Evolutionary conservation across 2,329 filamentous ascomycete genomes (phyloP).

Genomic region (Alternaria hordeiaustralica): DNA sequence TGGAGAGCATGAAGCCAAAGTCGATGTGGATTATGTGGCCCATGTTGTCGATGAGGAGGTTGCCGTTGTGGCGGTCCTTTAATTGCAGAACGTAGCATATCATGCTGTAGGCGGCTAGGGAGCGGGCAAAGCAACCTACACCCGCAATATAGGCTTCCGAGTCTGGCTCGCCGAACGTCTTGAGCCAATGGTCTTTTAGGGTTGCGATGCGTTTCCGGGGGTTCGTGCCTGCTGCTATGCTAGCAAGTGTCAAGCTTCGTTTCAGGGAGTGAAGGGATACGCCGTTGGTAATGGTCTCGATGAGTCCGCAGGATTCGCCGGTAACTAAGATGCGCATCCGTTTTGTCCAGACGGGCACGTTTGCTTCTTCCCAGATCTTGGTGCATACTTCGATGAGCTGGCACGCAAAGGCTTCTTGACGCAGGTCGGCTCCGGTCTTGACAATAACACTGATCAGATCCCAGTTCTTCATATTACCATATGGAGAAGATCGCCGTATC

Average conservation of each 20-base stretch:
- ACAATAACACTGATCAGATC: conserved; percentile 86
- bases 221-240: conserved; percentile 74
- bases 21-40: conserved; percentile 89
- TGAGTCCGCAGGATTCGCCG: conserved; percentile 81
- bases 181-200: conserved; percentile 80
- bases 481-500: conserved; percentile 81
- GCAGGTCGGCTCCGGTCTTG: conserved; percentile 82
- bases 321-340: conserved; percentile 87
- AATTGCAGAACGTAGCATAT: conserved; percentile 84
- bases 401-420: conserved; percentile 86
- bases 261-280: conserved; percentile 88
- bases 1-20: conserved; percentile 89
- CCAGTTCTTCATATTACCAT: conserved; percentile 91
- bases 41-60: conserved; percentile 83
- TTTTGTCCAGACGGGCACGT: conserved; percentile 84
- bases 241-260: conserved; percentile 77
- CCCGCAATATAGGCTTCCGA: conserved; percentile 73
- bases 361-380: conserved; percentile 79
- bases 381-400: conserved; percentile 83
- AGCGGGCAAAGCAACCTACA: conserved; percentile 79
- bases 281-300: conserved; percentile 88
- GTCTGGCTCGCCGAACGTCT: conserved; percentile 74
- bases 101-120: conserved; percentile 84
- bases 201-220: conserved; percentile 78
- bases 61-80: conserved; percentile 86